Evolutionary conservation across 2,329 filamentous ascomycete genomes (phyloP).

Genomic region (Hirsutella thompsonii): DNA sequence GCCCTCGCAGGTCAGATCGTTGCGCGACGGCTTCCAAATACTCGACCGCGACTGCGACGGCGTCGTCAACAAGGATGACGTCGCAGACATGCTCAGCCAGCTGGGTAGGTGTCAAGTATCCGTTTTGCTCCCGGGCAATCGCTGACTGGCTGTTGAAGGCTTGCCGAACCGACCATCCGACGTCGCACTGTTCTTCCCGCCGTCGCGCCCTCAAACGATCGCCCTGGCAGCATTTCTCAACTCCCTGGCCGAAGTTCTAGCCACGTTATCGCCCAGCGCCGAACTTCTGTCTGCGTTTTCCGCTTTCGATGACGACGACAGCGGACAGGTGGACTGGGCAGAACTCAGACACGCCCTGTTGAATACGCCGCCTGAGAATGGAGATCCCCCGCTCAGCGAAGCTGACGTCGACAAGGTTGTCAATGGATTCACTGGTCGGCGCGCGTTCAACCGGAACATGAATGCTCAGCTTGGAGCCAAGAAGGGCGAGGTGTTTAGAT

Average conservation of each 20-base stretch:
- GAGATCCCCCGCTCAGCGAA: slow-evolving; percentile 50
- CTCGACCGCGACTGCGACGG: slow-evolving; percentile 84
- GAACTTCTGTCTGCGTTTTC: slow-evolving; percentile 86
- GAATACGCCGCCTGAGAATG: slow-evolving; percentile 66
- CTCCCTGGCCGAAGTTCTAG: slow-evolving; percentile 61
- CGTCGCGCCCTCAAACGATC: slow-evolving; percentile 57
- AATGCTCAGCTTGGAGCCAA: slow-evolving; percentile 39
- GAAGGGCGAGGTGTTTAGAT: slow-evolving; percentile 81
- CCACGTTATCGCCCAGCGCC: slow-evolving; percentile 59
- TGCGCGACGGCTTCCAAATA: slow-evolving; percentile 89
- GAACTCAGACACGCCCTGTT: slow-evolving; percentile 76
- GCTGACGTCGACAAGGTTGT: slow-evolving; percentile 79
- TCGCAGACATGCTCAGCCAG: slow-evolving; percentile 77
- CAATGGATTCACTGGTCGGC: slow-evolving; percentile 69
- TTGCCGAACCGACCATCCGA: slow-evolving; percentile 60
- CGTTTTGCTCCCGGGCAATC: neutral
- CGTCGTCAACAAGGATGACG: slow-evolving; percentile 66
- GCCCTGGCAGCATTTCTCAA: slow-evolving; percentile 80
- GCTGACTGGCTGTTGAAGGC: slow-evolving; percentile 32
- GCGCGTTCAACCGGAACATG: slow-evolving; percentile 62
- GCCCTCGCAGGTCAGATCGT: slow-evolving; percentile 68
- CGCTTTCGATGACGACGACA: slow-evolving; percentile 92
- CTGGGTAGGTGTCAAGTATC: slow-evolving; percentile 45
- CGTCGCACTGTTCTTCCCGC: slow-evolving; percentile 72
- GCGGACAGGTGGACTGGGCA: slow-evolving; percentile 74